Percentiles rank a stretch among this genome's conserved stretches.
These are phyloP conservation scores for Gentiana dahurica DNA, from an alignment of 257 asterid species.

Conservation along the genomic window DNA sequence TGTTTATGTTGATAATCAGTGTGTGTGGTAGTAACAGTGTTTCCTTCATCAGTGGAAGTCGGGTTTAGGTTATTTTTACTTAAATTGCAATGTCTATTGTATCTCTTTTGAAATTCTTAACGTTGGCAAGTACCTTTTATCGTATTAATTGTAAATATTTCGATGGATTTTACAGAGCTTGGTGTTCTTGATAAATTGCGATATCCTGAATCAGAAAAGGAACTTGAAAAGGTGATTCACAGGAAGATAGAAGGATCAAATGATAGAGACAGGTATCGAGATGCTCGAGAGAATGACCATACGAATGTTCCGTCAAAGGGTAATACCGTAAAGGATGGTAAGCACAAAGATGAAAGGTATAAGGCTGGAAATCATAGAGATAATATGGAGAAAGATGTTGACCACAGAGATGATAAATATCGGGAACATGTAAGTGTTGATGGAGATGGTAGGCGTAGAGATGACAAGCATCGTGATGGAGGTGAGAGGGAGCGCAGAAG, in stretches of 20 bases:
- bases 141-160: background rate
- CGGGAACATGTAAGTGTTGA: conserved; percentile 42
- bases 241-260: conserved; percentile 51
- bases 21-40: no score
- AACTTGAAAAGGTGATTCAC: conserved; percentile 48
- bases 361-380: conserved; percentile 49
- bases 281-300: conserved; percentile 52
- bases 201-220: conserved; percentile 53
- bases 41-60: no score
- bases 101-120: no score
- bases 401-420: conserved; percentile 48
- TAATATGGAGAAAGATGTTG: conserved; percentile 52
- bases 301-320: conserved; percentile 44
- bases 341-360: conserved; percentile 52
- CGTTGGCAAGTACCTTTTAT: no score
- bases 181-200: conserved; percentile 34
- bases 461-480: conserved; percentile 47
- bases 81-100: no score
- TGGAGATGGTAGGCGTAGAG: conserved; percentile 40
- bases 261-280: conserved; percentile 53
- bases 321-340: conserved; percentile 62
- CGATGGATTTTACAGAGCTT: conserved; percentile 31
- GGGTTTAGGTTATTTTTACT: no score
- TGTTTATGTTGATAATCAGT: no score
- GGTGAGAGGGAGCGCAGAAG: conserved; percentile 46